Evolutionary conservation across 495 filamentous ascomycete species (phyloP).

Genomic region (Staphylotrichum tortipilum): DNA sequence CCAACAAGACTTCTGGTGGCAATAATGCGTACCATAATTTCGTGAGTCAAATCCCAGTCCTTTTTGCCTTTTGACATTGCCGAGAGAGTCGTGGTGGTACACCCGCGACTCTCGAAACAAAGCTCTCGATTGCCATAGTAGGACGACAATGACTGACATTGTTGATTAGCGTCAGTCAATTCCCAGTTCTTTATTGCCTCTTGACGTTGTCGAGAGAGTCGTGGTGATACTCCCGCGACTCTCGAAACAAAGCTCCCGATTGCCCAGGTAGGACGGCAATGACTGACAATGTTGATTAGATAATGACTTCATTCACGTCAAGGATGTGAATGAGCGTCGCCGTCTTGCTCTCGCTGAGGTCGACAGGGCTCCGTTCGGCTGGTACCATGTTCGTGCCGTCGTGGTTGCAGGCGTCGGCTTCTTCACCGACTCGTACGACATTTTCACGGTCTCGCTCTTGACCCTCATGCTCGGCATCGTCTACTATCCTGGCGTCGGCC

Average conservation of each 20-base stretch:
- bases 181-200: too few species aligned
- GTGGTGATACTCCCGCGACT: too few species aligned
- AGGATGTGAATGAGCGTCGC: conserved; percentile 61
- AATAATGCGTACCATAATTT: conserved; percentile 62
- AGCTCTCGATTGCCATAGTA: too few species aligned
- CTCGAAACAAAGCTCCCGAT: too few species aligned
- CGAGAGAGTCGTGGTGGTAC: too few species aligned
- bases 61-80: too few species aligned
- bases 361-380: conserved; percentile 68
- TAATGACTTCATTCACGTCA: conserved; percentile 54
- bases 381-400: conserved; percentile 64
- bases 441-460: conserved; percentile 63
- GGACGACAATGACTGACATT: too few species aligned
- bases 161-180: not conserved
- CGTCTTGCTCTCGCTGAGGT: conserved; percentile 64
- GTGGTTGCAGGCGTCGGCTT: conserved; percentile 68
- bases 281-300: conserved; percentile 7
- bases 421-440: conserved; percentile 69
- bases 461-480: conserved; percentile 66
- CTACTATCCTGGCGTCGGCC: conserved; percentile 49
- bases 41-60: not conserved
- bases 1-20: conserved; percentile 48
- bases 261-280: too few species aligned
- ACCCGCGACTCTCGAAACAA: too few species aligned
- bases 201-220: not conserved